A percentile compares a stretch with the other conserved stretches of the same genome.
Conservation (phyloP, 176 grass and related monocot genomes). For the Canna indica region DNA sequence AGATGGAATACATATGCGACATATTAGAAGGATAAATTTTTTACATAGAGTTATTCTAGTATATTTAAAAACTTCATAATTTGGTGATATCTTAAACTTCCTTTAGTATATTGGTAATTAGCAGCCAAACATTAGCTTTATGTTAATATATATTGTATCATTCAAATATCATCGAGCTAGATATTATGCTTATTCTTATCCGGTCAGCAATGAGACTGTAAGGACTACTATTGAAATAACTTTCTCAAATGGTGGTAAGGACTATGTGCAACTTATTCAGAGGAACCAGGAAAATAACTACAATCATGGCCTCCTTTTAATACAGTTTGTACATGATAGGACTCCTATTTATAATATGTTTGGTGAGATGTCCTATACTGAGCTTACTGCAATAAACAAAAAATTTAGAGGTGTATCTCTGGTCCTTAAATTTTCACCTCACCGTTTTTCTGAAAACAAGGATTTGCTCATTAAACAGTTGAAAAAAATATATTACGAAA, state of each 20-base stretch:
- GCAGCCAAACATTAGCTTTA: background rate
- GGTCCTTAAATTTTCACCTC: constrained; percentile 23
- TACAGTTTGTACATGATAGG: background rate
- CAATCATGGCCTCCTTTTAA: no score
- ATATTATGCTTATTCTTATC: constrained; percentile 1
- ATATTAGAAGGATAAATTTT: background rate
- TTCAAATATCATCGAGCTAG: no score
- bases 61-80: background rate
- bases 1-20: no score
- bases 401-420: constrained; percentile 22
- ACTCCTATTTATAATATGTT: constrained; percentile 23
- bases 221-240: constrained; percentile 21
- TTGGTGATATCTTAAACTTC: background rate
- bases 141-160: background rate
- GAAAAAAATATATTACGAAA: background rate
- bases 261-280: constrained; percentile 19
- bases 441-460: background rate
- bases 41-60: background rate
- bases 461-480: constrained; percentile 16
- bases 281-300: constrained; percentile 3
- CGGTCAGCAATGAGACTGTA: constrained; percentile 27
- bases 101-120: background rate
- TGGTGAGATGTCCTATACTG: constrained; percentile 25
- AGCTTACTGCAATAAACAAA: constrained; percentile 25
- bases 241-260: constrained; percentile 18